Evolutionary conservation across 331 rosid species (phyloP).

Genomic region (Quercus phellos): DNA sequence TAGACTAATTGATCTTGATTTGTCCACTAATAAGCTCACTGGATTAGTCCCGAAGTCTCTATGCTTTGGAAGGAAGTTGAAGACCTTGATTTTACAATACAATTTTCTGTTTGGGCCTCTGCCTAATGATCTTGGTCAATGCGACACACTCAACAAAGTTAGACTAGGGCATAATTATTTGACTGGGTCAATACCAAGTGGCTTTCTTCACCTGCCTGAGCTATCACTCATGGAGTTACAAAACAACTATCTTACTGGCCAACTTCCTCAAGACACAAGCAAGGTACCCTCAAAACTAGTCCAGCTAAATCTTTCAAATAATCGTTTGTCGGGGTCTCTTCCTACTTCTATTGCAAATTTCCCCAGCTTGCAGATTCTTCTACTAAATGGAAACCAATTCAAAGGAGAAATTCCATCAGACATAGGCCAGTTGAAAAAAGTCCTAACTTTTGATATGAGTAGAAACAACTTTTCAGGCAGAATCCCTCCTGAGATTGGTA

Average conservation of each 20-base stretch:
- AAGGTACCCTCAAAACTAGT: constrained; percentile 51
- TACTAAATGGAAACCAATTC: constrained; percentile 61
- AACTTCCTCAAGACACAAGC: constrained; percentile 41
- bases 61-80: constrained; percentile 57
- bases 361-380: constrained; percentile 59
- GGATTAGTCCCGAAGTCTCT: constrained; percentile 68
- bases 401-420: constrained; percentile 66
- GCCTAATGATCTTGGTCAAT: constrained; percentile 71
- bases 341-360: constrained; percentile 65
- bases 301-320: constrained; percentile 73
- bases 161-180: constrained; percentile 78
- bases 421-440: constrained; percentile 51
- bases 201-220: constrained; percentile 71
- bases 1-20: constrained; percentile 55
- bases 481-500: constrained; percentile 60
- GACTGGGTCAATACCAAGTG: constrained; percentile 69
- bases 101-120: constrained; percentile 87
- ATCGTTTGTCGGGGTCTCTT: constrained; percentile 59
- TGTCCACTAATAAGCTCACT: constrained; percentile 85
- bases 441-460: constrained; percentile 66
- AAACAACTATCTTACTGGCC: constrained; percentile 67
- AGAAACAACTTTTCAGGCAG: constrained; percentile 65
- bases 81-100: constrained; percentile 59
- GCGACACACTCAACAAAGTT: constrained; percentile 60
- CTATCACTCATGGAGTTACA: constrained; percentile 66